A percentile compares a stretch with the other conserved stretches of the same genome.
These are phyloP conservation scores for Dendrobium chrysotoxum DNA, from an alignment of 106 monocot genomes.

Conservation along the genomic window DNA sequence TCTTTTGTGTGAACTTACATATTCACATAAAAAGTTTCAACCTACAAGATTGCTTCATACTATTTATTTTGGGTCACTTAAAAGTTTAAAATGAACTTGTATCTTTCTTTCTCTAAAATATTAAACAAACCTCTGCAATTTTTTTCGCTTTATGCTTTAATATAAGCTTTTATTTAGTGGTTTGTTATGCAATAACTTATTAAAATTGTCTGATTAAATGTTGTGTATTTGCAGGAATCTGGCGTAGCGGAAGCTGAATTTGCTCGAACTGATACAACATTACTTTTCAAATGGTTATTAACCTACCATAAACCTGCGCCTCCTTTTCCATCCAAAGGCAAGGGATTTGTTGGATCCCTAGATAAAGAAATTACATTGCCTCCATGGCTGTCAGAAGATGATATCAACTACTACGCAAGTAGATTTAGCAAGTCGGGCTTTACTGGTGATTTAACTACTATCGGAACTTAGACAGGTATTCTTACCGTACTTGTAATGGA, in stretches of 20 bases:
- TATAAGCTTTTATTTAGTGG: too few relatives aligned
- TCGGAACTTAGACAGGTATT: constrained; percentile 13
- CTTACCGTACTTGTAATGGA: neutral
- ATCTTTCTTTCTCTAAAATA: too few relatives aligned
- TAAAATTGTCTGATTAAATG: too few relatives aligned
- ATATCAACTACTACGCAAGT: constrained; percentile 10
- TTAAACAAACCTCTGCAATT: too few relatives aligned
- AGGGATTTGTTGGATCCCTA: constrained; percentile 4
- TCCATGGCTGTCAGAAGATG: constrained; percentile 15
- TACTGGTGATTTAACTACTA: constrained; percentile 17
- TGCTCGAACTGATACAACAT: constrained; percentile 2
- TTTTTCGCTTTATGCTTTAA: too few relatives aligned
- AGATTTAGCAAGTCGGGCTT: constrained; percentile 17
- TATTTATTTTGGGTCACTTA: too few relatives aligned
- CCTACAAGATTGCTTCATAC: too few relatives aligned
- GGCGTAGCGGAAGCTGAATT: constrained; percentile 17
- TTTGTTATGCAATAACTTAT: too few relatives aligned
- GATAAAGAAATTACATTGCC: constrained; percentile 3
- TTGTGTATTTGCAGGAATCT: constrained; percentile 9
- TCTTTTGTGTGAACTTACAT: too few relatives aligned
- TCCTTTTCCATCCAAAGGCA: constrained; percentile 10
- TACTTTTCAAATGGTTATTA: constrained; percentile 1
- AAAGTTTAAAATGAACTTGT: too few relatives aligned
- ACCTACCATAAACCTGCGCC: constrained; percentile 6
- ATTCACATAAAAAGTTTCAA: too few relatives aligned